Evolutionary conservation across 129 eudicot species (phyloP).

Genomic region (Saussurea involucrata): DNA sequence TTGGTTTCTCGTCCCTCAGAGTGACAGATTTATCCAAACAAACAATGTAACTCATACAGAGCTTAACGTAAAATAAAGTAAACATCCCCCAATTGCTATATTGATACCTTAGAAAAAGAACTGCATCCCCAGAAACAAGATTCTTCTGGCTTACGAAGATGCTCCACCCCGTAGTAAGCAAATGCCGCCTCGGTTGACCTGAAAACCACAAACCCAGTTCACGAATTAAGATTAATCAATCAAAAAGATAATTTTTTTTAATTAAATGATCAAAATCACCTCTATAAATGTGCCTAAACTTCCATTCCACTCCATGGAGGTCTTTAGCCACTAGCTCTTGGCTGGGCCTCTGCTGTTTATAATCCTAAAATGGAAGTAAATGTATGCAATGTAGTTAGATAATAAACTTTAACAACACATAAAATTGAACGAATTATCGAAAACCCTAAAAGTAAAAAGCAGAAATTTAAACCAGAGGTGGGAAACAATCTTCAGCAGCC

Average conservation of each 20-base stretch:
- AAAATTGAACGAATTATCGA: not conserved
- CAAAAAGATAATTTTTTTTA: not conserved
- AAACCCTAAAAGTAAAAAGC: not conserved
- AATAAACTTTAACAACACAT: not conserved
- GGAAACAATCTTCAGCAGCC: constrained; percentile 80
- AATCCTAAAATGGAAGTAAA: constrained; percentile 39
- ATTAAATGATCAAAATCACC: constrained; percentile 36
- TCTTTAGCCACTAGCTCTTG: constrained; percentile 88
- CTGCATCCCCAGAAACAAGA: constrained; percentile 89
- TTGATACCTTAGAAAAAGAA: constrained; percentile 76
- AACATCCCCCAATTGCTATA: too few species aligned
- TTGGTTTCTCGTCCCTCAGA: too few species aligned
- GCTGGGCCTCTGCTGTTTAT: constrained; percentile 79
- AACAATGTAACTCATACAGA: too few species aligned
- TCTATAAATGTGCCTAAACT: constrained; percentile 83
- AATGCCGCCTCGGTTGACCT: constrained; percentile 96
- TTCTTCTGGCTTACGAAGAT: constrained; percentile 86
- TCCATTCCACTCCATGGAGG: constrained; percentile 89
- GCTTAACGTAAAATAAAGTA: too few species aligned
- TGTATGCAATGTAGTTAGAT: not conserved
- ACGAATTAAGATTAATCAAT: not conserved
- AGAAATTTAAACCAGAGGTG: constrained; percentile 51
- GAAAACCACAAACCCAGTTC: constrained; percentile 9
- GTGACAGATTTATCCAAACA: too few species aligned
- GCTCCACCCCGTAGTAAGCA: constrained; percentile 95